Evolutionary conservation across 2,329 filamentous ascomycete species (phyloP).

Genomic region (Cladophialophora chaetospira): DNA sequence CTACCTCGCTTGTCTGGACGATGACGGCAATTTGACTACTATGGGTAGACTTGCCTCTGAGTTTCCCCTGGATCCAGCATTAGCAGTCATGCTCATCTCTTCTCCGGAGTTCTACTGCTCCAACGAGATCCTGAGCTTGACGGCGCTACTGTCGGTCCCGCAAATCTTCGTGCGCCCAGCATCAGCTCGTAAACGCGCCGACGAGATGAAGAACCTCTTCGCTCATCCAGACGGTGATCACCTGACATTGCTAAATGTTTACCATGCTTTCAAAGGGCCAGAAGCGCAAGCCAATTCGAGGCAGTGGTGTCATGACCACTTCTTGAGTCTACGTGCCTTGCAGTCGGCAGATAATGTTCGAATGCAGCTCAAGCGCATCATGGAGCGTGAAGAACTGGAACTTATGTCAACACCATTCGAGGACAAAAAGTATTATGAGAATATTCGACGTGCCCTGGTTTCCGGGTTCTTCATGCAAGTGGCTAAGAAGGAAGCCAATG

Average conservation of each 20-base stretch:
- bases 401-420: slow-evolving; percentile 87
- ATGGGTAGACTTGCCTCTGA: slow-evolving; percentile 88
- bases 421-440: slow-evolving; percentile 96
- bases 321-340: slow-evolving; percentile 83
- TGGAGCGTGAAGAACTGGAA: slow-evolving; percentile 88
- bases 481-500: slow-evolving; percentile 84
- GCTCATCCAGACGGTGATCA: slow-evolving; percentile 93
- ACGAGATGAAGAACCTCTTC: slow-evolving; percentile 96
- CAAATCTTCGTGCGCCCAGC: slow-evolving; percentile 90
- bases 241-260: slow-evolving; percentile 93
- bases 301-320: slow-evolving; percentile 97
- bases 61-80: slow-evolving; percentile 88
- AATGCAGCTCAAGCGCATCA: slow-evolving; percentile 87
- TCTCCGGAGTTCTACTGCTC: slow-evolving; percentile 98
- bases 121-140: slow-evolving; percentile 95
- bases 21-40: slow-evolving; percentile 87
- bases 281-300: slow-evolving; percentile 72
- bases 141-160: slow-evolving; percentile 88
- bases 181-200: slow-evolving; percentile 81
- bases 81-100: slow-evolving; percentile 97
- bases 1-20: slow-evolving; percentile 92
- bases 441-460: slow-evolving; percentile 89
- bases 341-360: slow-evolving; percentile 94
- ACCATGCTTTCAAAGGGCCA: slow-evolving; percentile 89
- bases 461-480: slow-evolving; percentile 99